Conservation (phyloP, 441 rosid genomes). For the Arabidopsis lyrata region DNA sequence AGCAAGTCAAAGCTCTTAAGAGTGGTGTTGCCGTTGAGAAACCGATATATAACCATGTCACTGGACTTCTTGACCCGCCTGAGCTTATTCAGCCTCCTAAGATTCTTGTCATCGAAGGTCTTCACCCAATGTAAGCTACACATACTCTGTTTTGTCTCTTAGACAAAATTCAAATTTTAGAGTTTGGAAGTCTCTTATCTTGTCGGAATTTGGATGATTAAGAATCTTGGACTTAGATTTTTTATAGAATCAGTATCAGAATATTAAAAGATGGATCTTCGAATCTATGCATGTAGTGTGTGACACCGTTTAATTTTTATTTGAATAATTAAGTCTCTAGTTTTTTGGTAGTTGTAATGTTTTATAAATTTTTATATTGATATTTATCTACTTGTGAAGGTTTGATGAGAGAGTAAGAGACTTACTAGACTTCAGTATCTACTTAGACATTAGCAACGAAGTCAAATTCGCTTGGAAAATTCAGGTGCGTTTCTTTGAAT, state of each 20-base stretch:
- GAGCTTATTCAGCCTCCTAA: slow-evolving; percentile 93
- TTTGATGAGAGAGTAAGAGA: slow-evolving; percentile 89
- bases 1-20: slow-evolving; percentile 90
- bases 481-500: slow-evolving; percentile 58
- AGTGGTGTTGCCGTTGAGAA: slow-evolving; percentile 79
- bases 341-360: slow-evolving; percentile 9
- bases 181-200: slow-evolving; percentile 19
- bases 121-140: slow-evolving; percentile 91
- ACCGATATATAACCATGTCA: slow-evolving; percentile 93
- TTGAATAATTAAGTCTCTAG: slow-evolving; percentile 21
- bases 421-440: slow-evolving; percentile 90
- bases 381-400: slow-evolving; percentile 51
- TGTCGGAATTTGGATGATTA: slow-evolving; percentile 35
- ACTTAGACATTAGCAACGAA: slow-evolving; percentile 96
- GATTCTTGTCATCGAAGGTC: slow-evolving; percentile 97
- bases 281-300: slow-evolving; percentile 35
- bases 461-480: slow-evolving; percentile 99
- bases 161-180: neutral
- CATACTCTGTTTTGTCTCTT: slow-evolving; percentile 31
- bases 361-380: neutral
- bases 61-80: slow-evolving; percentile 92
- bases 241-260: slow-evolving; percentile 28
- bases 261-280: slow-evolving; percentile 1
- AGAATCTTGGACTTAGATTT: slow-evolving; percentile 34
- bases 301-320: neutral